Base-by-base conservation (phyloP, 768 basidiomycete genomes). In the Pleurotus eryngii region DNA sequence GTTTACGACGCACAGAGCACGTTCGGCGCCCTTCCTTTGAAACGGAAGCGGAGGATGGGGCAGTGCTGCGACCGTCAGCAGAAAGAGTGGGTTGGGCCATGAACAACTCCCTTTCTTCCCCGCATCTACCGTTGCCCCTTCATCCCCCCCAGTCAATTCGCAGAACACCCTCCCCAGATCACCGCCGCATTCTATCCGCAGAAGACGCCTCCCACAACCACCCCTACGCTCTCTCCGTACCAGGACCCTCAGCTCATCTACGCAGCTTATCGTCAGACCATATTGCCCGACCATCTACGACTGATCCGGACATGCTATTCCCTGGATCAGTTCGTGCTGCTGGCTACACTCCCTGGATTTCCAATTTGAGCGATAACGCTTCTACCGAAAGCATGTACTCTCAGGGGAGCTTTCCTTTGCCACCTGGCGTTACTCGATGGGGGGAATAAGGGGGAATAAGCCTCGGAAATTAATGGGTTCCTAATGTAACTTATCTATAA, bases 311-410 rank as follows among this genome's bases (percentile, higher is more conserved):
- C 14, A 66, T 69, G 67, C 55, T 72, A 30, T 72, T 76, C 60
- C 78, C 76, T 3, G 66, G 67, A 2, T 61, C 74, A 11, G 74
- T 74, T 24, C 70, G 74, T 26, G 69, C 68, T 3, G 73, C 71
- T 4, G 74, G 72, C 8, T 71, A 74, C 42, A 35, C 30, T 8
- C 30, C 30, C 30, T 35, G 30, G 30, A 50, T 17, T 50, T 39
- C 51, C 22, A n/a, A 14, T 38, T 14, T 38, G 39, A 54, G 51
- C 38, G 18, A 37, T 14, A 39, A 54, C 22, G 37, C 51, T 5
- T 42, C 51, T 12, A 18, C 51, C 18, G 51, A 54, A 11, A 54
- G 51, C 42, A 11, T 54, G 51, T 54, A 54, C n/a, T 54, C 51
- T 12, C 51, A 54, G 24, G 51, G 38, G 24, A 54, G 51, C 20